Evolutionary conservation across 805 yeast species (phyloP).

Genomic region (Kluyveromyces dobzhanskii): DNA sequence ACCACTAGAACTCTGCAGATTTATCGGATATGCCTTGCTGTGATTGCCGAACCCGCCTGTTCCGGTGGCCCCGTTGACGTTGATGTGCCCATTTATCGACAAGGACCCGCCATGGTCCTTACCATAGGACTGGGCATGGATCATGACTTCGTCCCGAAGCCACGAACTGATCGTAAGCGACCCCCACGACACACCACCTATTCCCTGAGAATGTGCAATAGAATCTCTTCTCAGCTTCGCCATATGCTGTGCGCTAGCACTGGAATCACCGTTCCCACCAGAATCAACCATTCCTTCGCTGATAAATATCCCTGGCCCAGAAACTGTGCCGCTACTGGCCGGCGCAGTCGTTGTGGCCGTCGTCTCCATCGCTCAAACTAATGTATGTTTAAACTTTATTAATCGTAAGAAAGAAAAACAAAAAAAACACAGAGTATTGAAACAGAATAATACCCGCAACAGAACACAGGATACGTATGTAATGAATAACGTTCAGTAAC

Average conservation of each 20-base stretch:
- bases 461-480: too few relatives aligned
- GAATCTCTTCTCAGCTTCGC: slow-evolving; percentile 73
- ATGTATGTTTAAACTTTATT: too few relatives aligned
- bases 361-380: slow-evolving; percentile 6
- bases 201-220: slow-evolving; percentile 92
- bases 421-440: too few relatives aligned
- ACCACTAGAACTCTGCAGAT: background rate
- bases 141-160: slow-evolving; percentile 88
- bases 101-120: slow-evolving; percentile 1
- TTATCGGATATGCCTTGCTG: background rate
- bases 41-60: background rate
- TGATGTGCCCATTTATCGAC: background rate
- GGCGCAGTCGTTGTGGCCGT: slow-evolving; percentile 5
- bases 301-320: slow-evolving; percentile 10
- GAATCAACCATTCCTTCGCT: background rate
- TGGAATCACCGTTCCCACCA: background rate
- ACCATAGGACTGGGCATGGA: slow-evolving; percentile 29
- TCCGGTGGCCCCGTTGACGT: background rate
- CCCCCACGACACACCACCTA: slow-evolving; percentile 98
- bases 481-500: too few relatives aligned
- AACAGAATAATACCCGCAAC: too few relatives aligned
- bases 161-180: slow-evolving; percentile 91
- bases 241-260: slow-evolving; percentile 6
- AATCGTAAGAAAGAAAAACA: too few relatives aligned
- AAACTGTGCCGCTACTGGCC: background rate